These are phyloP conservation scores for Marasmius tenuissimus DNA, from an alignment of 1,284 basidiomycete genomes.

Conservation along the genomic window DNA sequence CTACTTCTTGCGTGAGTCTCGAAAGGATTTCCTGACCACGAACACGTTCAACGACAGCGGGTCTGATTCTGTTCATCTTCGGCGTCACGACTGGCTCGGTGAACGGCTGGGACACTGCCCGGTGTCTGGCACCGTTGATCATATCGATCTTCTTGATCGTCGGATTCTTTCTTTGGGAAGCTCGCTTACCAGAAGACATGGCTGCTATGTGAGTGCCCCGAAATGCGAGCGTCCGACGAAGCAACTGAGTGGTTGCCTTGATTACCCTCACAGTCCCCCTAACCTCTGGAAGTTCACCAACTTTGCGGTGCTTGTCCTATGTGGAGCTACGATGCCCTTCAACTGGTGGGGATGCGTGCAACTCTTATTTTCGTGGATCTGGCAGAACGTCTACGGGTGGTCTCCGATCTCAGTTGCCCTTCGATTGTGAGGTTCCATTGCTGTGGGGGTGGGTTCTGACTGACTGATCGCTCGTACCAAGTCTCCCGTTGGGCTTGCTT, in stretches of 20 bases:
- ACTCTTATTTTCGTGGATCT: constrained; percentile 37
- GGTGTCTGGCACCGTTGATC: constrained; percentile 41
- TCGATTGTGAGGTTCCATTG: constrained; percentile 39
- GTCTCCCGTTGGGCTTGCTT: constrained; percentile 41
- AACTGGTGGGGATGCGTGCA: constrained; percentile 44
- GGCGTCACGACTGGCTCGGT: constrained; percentile 46
- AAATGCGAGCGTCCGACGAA: no score
- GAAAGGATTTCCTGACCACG: neutral
- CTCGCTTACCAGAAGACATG: constrained; percentile 31
- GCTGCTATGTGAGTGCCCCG: constrained; percentile 44
- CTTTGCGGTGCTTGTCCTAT: constrained; percentile 34
- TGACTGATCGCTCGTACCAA: constrained; percentile 11
- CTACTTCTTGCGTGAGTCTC: constrained; percentile 4
- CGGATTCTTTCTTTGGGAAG: constrained; percentile 44
- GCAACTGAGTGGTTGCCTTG: constrained; percentile 8
- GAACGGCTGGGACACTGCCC: constrained; percentile 40
- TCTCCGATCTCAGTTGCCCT: constrained; percentile 35
- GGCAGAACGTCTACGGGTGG: constrained; percentile 41
- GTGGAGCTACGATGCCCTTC: constrained; percentile 37
- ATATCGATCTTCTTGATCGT: constrained; percentile 37
- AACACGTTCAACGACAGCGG: constrained; percentile 18
- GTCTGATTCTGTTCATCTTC: constrained; percentile 46
- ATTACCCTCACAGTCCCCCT: constrained; percentile 28
- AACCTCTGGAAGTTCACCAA: constrained; percentile 42
- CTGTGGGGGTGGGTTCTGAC: neutral